Evolutionary conservation across 2,329 filamentous ascomycete species (phyloP), one percentile per base, ranked within the genome.

Genomic region (Aurifilum marmelostoma): DNA sequence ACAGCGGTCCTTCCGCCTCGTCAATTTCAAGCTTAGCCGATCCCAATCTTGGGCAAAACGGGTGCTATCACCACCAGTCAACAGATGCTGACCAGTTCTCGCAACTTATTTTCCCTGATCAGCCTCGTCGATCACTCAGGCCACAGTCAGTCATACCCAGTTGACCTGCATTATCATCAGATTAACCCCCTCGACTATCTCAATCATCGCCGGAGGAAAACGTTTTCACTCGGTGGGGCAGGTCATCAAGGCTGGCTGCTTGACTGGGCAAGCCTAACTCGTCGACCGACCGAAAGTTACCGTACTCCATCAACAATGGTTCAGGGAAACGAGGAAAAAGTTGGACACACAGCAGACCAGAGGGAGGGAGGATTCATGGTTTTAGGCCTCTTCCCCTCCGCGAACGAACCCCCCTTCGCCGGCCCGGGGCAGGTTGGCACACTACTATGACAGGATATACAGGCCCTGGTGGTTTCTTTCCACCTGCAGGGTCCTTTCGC

Each of bases 21-120:
- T 63, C 60, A 67, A 64, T 67, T 60, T 67, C 66, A 32, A 41
- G 60, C 27, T n/a, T 58, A 67, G 66, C 61, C 50, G 66, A 67
- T 67, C 66, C 52, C 39, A 67, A 67, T 64, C 32, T 63, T 50
- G 32, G 16, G 39, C 58, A 37, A 39, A 4, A 60, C 11, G n/a
- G 7, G 16, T 14, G 12, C 34, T 18, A 11, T n/a, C 34, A 18
- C 29, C 16, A n/a, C 21, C n/a, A n/a, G n/a, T 60, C 52, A 39
- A n/a, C 27, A 39, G 6, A 41, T 8, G 54, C 24, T 47, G 41
- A 27, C 34, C 50, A 54, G 41, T 34, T 39, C 14, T 37, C 61
- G 43, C 43, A 63, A 54, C 54, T 32, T 66, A 27, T 24, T 56
- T 24, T 47, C 52, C 27, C 4, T 29, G 52, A 29, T 27, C 52